Conservation (phyloP, 208 protist genomes). For the Trichomonas vaginalis region DNA sequence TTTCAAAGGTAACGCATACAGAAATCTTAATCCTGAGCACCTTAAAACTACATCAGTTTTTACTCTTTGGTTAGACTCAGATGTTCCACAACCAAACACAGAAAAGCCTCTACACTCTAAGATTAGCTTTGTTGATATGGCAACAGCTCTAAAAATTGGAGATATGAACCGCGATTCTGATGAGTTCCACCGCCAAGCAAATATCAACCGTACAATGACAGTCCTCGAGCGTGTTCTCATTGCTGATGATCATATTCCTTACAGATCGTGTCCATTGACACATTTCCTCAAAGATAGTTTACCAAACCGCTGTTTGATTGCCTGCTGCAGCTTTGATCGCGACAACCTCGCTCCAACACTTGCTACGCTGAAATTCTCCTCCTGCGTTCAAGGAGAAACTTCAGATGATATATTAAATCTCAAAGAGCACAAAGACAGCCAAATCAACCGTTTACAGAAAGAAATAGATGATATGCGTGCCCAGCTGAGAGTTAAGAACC, state of each 20-base stretch:
- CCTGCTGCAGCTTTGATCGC: not conserved
- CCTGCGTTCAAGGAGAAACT: not conserved
- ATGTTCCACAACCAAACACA: not conserved
- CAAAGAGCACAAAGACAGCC: conserved; percentile 2
- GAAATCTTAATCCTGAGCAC: not conserved
- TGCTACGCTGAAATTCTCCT: not conserved
- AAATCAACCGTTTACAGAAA: not conserved
- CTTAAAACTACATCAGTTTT: not conserved
- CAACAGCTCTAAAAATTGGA: not conserved
- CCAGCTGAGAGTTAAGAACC: not conserved
- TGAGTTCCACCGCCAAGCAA: not conserved
- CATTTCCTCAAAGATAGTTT: not conserved
- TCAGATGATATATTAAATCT: not conserved
- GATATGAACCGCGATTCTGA: not conserved
- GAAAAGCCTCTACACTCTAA: not conserved
- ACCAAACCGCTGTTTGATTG: not conserved
- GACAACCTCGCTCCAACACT: not conserved
- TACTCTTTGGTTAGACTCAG: not conserved
- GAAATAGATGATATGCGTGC: not conserved
- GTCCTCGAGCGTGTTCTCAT: not conserved
- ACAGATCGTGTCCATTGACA: not conserved
- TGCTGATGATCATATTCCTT: conserved; percentile 9
- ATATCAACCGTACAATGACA: not conserved
- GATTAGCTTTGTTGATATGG: not conserved
- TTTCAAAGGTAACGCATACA: not conserved